phyloP scores from a whole-genome alignment of 345 rosid species.

The Raphanus raphanistrum region DNA sequence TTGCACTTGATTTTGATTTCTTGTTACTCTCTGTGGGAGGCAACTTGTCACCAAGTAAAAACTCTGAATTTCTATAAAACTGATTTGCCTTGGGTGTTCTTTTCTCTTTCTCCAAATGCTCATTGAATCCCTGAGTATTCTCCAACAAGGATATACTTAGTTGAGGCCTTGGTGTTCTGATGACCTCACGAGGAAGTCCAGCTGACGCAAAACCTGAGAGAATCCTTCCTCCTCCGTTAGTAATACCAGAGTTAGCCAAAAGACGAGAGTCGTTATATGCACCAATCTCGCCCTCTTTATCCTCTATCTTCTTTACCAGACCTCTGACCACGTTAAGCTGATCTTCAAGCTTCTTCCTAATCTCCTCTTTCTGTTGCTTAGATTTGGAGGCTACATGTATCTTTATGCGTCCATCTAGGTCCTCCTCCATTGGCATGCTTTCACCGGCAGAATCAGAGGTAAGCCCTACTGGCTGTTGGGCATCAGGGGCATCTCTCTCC shows the following conservation, averaged over 20 bases:
- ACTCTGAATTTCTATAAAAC: slow-evolving; percentile 87
- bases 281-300: slow-evolving; percentile 57
- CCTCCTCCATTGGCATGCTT: slow-evolving; percentile 48
- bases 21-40: slow-evolving; percentile 96
- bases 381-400: slow-evolving; percentile 57
- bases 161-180: slow-evolving; percentile 74
- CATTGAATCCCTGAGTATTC: slow-evolving; percentile 65
- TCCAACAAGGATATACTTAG: slow-evolving; percentile 67
- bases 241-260: slow-evolving; percentile 41
- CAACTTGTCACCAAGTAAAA: slow-evolving; percentile 95
- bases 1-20: slow-evolving; percentile 75
- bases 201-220: slow-evolving; percentile 63
- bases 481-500: slow-evolving; percentile 32
- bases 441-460: slow-evolving; percentile 37
- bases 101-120: slow-evolving; percentile 88
- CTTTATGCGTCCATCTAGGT: slow-evolving; percentile 48
- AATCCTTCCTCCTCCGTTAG: slow-evolving; percentile 59
- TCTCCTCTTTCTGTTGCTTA: slow-evolving; percentile 60
- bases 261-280: slow-evolving; percentile 46
- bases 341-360: slow-evolving; percentile 73
- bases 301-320: slow-evolving; percentile 81
- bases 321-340: slow-evolving; percentile 75
- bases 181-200: slow-evolving; percentile 53
- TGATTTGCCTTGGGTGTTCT: slow-evolving; percentile 98
- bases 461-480: neutral